Base-by-base conservation (phyloP, 805 yeast species). In the Clavispora phyllophila region DNA sequence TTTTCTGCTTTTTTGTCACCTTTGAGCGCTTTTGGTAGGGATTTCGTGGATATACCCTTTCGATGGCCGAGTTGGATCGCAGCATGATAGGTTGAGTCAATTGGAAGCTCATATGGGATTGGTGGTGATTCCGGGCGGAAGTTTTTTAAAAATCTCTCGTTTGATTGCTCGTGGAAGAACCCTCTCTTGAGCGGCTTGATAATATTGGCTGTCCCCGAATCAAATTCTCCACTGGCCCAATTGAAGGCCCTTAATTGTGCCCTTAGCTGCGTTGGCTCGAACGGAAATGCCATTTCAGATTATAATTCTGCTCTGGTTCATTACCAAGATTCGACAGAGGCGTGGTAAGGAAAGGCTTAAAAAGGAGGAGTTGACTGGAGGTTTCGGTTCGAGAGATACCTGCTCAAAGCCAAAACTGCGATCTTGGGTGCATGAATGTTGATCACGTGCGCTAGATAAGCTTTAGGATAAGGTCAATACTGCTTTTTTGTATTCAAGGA, bases 181-280 rank as follows among this genome's bases (percentile, higher is more conserved):
- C 53, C 56, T 47, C 46, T 43, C 6, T 40, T 36, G 10, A 52
- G 48, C 26, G 54, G 56, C 37, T 44, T 51, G 23, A 52, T 42
- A 25, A 50, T 40, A 19, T 46, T 33, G 18, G 37, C 23, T 2
- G 49, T 42, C 14, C 47, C 50, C 22, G n/a, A 12, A 22, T 42
- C 49, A 15, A 37, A 37, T n/a, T 46, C 56, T 13, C 43, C 37
- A 3, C 49, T 44, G 6, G 53, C 47, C 40, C 50, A 36, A 28
- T 33, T 42, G 20, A 46, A 45, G 19, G 49, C 50, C 13, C 54
- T 39, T 9, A 50, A 53, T n/a, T 48, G 53, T 10, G 54, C 53
- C 32, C 50, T 39, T 36, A 52, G 53, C 28, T 52, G 48, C 14
- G 46, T 25, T 6, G 56, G 50, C 26, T 48, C 51, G 18, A 48